These are phyloP conservation scores for Calamus simplicifolius DNA, from an alignment of 176 grass and related monocot species.

Conservation along the genomic window DNA sequence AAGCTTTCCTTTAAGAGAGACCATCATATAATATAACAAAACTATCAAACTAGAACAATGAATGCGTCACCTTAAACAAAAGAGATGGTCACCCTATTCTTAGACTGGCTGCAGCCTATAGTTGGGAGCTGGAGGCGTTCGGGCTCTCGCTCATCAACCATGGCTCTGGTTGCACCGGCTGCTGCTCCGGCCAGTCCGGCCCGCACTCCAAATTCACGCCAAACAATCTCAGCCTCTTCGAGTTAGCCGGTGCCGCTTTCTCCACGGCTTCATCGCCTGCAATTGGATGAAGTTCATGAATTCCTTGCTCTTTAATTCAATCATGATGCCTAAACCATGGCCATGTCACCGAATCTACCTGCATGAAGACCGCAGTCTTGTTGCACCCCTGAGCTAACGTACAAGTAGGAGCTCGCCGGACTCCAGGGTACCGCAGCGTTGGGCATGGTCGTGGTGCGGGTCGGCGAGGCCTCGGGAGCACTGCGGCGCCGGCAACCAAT, in stretches of 20 bases:
- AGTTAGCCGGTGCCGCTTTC: constrained; percentile 26
- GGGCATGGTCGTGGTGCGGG: neutral
- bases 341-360: constrained; percentile 25
- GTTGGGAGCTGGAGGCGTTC: too few species aligned
- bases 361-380: constrained; percentile 39
- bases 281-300: too few species aligned
- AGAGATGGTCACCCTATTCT: too few species aligned
- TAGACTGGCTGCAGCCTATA: too few species aligned
- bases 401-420: constrained; percentile 21
- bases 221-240: constrained; percentile 59
- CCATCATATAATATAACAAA: too few species aligned
- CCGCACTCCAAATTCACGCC: constrained; percentile 86
- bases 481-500: constrained; percentile 32
- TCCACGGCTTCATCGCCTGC: neutral
- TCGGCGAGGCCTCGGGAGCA: neutral
- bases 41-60: too few species aligned
- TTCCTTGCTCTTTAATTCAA: too few species aligned
- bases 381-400: constrained; percentile 20
- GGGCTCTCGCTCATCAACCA: too few species aligned
- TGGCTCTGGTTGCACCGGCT: neutral
- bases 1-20: too few species aligned
- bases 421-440: constrained; percentile 12
- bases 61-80: too few species aligned
- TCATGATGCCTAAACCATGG: too few species aligned
- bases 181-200: constrained; percentile 37